Conservation (phyloP, 2,329 filamentous ascomycete genomes). For the Paecilomyces fulvus region DNA sequence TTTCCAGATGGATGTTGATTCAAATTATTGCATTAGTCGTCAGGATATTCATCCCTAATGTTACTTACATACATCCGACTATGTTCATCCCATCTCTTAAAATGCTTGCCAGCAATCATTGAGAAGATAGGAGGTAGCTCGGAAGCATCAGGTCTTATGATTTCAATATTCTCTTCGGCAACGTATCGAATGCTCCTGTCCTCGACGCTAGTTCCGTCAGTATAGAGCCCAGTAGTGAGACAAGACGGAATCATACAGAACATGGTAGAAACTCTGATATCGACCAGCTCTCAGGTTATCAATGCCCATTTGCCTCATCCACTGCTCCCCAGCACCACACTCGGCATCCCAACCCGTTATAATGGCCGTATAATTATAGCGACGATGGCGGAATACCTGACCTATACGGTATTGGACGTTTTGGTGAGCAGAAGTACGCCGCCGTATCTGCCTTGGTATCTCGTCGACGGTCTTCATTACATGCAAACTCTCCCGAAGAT, state of each 20-base stretch:
- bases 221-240: constrained; percentile 7
- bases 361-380: constrained; percentile 71
- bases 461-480: constrained; percentile 49
- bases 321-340: constrained; percentile 51
- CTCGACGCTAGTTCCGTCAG: constrained; percentile 43
- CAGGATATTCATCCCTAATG: constrained; percentile 70
- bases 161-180: constrained; percentile 70
- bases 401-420: constrained; percentile 62
- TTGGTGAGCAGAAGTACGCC: constrained; percentile 24
- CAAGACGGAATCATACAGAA: constrained; percentile 56
- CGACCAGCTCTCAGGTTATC: constrained; percentile 52
- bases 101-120: constrained; percentile 69
- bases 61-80: constrained; percentile 74
- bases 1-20: not conserved
- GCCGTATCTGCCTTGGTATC: constrained; percentile 42
- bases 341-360: constrained; percentile 78
- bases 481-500: constrained; percentile 46
- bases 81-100: constrained; percentile 70
- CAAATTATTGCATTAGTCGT: constrained; percentile 51
- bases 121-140: constrained; percentile 47
- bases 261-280: constrained; percentile 72
- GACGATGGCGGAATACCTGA: constrained; percentile 72
- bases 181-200: constrained; percentile 66
- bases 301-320: constrained; percentile 57
- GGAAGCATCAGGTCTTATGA: constrained; percentile 47